A percentile compares a stretch with the other conserved stretches of the same genome.
phyloP scores from a whole-genome alignment of 1,139 yeast genomes.

The Protomyces pachydermus region DNA sequence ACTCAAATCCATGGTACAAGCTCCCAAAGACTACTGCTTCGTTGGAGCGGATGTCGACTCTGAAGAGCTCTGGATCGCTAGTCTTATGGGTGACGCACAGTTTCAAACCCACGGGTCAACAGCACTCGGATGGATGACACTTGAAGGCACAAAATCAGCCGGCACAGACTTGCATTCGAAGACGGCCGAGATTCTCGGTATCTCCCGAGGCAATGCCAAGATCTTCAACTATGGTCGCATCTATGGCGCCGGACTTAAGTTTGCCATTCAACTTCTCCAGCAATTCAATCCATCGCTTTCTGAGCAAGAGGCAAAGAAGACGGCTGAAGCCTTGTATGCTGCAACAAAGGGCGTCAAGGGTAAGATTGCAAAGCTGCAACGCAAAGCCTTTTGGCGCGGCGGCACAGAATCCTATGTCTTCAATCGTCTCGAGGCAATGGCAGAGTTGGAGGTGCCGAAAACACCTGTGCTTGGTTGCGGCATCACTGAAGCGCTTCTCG shows the following conservation, averaged over 20 bases:
- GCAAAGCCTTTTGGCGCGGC: conserved; percentile 64
- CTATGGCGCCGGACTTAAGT: conserved; percentile 93
- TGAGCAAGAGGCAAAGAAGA: conserved; percentile 63
- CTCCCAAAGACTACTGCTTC: conserved; percentile 84
- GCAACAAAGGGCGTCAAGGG: conserved; percentile 71
- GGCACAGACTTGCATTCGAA: conserved; percentile 94
- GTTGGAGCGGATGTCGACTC: conserved; percentile 99
- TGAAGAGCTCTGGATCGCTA: conserved; percentile 97
- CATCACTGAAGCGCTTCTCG: conserved; percentile 76
- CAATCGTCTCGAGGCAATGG: conserved; percentile 81
- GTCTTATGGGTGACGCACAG: conserved; percentile 85
- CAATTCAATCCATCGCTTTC: conserved; percentile 70
- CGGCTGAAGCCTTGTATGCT: conserved; percentile 65
- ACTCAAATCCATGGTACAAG: conserved; percentile 74
- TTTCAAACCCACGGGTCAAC: conserved; percentile 91
- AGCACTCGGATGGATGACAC: conserved; percentile 98
- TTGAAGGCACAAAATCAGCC: conserved; percentile 86
- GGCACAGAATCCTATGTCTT: conserved; percentile 93
- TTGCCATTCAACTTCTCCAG: conserved; percentile 74
- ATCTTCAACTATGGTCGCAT: conserved; percentile 94
- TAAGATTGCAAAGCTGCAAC: conserved; percentile 39
- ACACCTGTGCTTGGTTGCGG: conserved; percentile 95
- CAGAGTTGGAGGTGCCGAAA: conserved; percentile 72
- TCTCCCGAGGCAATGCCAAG: conserved; percentile 86
- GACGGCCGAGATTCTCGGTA: conserved; percentile 84